Percentiles rank a stretch among this genome's conserved stretches.
Conservation (phyloP, 345 rosid genomes). For the Arabis hirsuta region DNA sequence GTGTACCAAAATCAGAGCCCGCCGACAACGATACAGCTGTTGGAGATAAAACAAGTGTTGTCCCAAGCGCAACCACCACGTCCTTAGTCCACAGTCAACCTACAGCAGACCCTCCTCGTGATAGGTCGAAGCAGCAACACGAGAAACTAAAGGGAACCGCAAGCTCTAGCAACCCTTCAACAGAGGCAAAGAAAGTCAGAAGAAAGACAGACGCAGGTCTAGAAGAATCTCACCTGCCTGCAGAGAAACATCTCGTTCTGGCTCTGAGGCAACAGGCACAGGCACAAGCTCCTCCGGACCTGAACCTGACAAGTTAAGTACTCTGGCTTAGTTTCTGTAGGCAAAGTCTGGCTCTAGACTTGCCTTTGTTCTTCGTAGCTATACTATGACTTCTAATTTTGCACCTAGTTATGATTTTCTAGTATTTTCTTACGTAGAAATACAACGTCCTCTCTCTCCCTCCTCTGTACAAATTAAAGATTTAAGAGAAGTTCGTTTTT, state of each 20-base stretch:
- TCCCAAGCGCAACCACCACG: constrained; percentile 45
- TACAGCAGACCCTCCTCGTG: constrained; percentile 44
- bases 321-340: constrained; percentile 3
- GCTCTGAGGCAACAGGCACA: constrained; percentile 22
- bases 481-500: constrained; percentile 12
- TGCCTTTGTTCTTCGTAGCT: constrained; percentile 23
- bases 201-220: constrained; percentile 60
- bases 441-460: not conserved
- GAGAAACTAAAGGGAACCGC: constrained; percentile 59
- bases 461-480: constrained; percentile 6
- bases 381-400: constrained; percentile 18
- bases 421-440: constrained; percentile 4
- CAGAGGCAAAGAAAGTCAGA: constrained; percentile 56
- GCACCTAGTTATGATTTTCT: constrained; percentile 5
- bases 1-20: constrained; percentile 52
- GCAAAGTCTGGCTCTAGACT: constrained; percentile 22
- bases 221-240: constrained; percentile 48
- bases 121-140: constrained; percentile 51
- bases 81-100: constrained; percentile 51
- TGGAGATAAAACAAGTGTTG: constrained; percentile 47
- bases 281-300: constrained; percentile 22
- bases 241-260: constrained; percentile 41
- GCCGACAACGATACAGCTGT: constrained; percentile 49
- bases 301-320: constrained; percentile 33
- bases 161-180: constrained; percentile 49